phyloP scores from a whole-genome alignment of 148 eudicot species.

The Fagopyrum esculentum region DNA sequence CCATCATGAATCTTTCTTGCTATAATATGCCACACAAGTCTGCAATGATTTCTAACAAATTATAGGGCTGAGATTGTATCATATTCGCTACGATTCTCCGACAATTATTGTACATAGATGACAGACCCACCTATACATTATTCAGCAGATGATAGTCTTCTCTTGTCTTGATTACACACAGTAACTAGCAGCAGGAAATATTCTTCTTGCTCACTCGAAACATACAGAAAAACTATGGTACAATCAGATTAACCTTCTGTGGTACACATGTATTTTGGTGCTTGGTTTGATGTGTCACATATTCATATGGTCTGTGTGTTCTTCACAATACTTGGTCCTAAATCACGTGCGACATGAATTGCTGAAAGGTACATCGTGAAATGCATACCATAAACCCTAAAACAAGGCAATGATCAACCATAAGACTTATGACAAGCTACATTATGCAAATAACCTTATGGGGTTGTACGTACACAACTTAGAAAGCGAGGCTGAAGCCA shows the following conservation, averaged over 20 bases:
- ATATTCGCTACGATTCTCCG: not conserved
- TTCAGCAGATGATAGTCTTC: not conserved
- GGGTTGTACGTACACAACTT: too few species aligned
- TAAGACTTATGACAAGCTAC: too few species aligned
- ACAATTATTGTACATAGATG: not conserved
- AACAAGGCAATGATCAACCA: not conserved
- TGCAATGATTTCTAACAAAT: not conserved
- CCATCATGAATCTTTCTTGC: conserved; percentile 1
- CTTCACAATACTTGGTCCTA: not conserved
- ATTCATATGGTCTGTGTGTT: not conserved
- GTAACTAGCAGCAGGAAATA: not conserved
- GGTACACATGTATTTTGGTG: not conserved
- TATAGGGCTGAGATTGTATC: not conserved
- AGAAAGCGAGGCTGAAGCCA: too few species aligned
- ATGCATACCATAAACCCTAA: not conserved
- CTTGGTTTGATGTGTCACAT: not conserved
- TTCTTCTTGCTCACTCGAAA: not conserved
- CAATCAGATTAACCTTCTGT: not conserved
- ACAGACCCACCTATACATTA: not conserved
- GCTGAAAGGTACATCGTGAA: not conserved
- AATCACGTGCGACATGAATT: not conserved
- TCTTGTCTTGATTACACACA: not conserved
- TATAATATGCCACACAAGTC: not conserved
- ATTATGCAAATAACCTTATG: too few species aligned
- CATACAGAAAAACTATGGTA: not conserved